phyloP scores from a whole-genome alignment of 2,329 filamentous ascomycete species.

The Colletotrichum sp. region DNA sequence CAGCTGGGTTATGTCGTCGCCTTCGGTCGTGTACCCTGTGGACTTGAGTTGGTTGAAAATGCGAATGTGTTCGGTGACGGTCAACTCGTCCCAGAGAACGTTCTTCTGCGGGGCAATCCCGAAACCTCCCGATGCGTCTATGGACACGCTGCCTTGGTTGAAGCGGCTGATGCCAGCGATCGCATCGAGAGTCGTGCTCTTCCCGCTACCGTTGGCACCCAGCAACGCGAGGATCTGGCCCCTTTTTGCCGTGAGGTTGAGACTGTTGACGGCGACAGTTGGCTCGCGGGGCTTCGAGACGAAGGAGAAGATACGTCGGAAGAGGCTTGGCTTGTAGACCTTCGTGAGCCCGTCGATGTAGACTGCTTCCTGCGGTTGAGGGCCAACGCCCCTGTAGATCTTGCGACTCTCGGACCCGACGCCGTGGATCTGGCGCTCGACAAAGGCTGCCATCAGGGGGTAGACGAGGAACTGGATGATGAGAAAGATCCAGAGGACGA shows the following conservation, averaged over 20 bases:
- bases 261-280: conserved; percentile 77
- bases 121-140: conserved; percentile 76
- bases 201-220: conserved; percentile 73
- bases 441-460: conserved; percentile 73
- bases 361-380: conserved; percentile 62
- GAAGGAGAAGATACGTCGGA: conserved; percentile 58
- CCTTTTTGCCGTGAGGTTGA: conserved; percentile 73
- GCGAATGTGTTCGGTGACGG: conserved; percentile 72
- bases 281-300: conserved; percentile 57
- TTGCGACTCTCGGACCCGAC: conserved; percentile 64
- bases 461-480: conserved; percentile 80
- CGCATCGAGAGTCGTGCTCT: conserved; percentile 66
- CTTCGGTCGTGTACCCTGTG: conserved; percentile 48
- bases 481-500: conserved; percentile 79
- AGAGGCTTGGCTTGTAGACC: conserved; percentile 71
- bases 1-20: conserved; percentile 48
- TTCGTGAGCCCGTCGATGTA: conserved; percentile 78
- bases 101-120: conserved; percentile 80
- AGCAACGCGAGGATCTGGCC: conserved; percentile 88
- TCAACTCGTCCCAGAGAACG: conserved; percentile 76
- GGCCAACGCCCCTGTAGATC: conserved; percentile 27
- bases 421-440: conserved; percentile 62
- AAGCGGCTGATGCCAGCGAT: conserved; percentile 34
- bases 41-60: conserved; percentile 76
- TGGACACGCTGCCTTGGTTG: conserved; percentile 67